phyloP scores from a whole-genome alignment of 306 rosid species.

The Betula pendula region DNA sequence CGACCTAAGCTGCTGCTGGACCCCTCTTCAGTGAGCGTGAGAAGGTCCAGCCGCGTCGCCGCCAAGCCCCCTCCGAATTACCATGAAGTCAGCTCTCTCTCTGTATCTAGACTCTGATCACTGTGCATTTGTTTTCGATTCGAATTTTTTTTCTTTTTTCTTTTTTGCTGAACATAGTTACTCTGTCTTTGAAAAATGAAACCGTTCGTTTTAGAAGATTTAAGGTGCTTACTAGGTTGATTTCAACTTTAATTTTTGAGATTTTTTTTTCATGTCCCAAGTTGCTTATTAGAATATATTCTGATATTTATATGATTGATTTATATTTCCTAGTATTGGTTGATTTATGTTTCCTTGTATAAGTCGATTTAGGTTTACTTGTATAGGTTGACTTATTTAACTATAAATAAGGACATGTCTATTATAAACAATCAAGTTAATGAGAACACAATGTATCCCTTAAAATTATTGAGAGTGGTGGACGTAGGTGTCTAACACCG shows the following conservation, averaged over 20 bases:
- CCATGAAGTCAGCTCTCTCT: conserved; percentile 40
- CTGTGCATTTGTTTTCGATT: not conserved
- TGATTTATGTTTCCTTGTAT: too few relatives aligned
- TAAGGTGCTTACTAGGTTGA: not conserved
- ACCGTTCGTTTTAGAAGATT: not conserved
- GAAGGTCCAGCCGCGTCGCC: conserved; percentile 45
- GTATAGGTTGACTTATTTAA: too few relatives aligned
- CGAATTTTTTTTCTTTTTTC: too few relatives aligned
- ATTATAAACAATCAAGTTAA: too few relatives aligned
- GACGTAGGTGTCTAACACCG: too few relatives aligned
- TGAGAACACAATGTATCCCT: too few relatives aligned
- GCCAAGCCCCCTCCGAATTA: conserved; percentile 39
- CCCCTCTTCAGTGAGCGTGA: conserved; percentile 26
- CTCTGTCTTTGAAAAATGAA: not conserved
- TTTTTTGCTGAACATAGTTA: not conserved
- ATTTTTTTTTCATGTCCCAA: not conserved
- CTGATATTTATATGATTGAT: too few relatives aligned
- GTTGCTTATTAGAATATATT: too few relatives aligned
- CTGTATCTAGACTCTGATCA: not conserved
- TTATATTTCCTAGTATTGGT: too few relatives aligned
- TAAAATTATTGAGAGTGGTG: too few relatives aligned
- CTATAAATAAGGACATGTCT: too few relatives aligned
- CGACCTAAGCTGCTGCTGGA: conserved; percentile 23
- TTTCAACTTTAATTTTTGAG: not conserved
- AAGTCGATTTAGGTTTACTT: too few relatives aligned